These are phyloP conservation scores for Aaosphaeria pasadenensis DNA, from an alignment of 2,329 filamentous ascomycete species.

Conservation along the genomic window DNA sequence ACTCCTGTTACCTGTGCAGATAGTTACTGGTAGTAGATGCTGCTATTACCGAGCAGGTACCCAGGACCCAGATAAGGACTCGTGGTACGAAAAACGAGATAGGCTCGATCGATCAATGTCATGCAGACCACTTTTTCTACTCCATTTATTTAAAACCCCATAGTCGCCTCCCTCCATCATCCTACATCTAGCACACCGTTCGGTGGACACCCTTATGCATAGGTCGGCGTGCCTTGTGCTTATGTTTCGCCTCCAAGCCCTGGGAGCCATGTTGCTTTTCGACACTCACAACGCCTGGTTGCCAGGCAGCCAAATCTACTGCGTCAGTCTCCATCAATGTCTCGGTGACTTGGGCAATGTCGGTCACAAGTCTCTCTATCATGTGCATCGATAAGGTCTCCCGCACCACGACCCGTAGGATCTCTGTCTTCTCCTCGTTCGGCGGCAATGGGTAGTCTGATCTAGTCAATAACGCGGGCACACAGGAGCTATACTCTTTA, in stretches of 20 bases:
- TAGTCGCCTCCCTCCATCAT: neutral
- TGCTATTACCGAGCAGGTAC: too few relatives aligned
- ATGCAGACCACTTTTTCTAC: neutral
- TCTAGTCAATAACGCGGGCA: neutral
- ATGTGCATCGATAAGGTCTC: slow-evolving; percentile 69
- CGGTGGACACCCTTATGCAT: slow-evolving; percentile 50
- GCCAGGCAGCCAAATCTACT: slow-evolving; percentile 51
- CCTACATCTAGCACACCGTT: slow-evolving; percentile 42
- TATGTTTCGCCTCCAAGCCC: slow-evolving; percentile 38
- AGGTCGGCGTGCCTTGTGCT: slow-evolving; percentile 44
- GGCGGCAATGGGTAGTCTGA: slow-evolving; percentile 64
- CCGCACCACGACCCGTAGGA: slow-evolving; percentile 64
- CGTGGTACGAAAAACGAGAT: too few relatives aligned
- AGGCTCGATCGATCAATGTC: too few relatives aligned
- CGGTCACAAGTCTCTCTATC: slow-evolving; percentile 60
- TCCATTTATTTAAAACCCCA: neutral
- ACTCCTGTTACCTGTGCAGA: too few relatives aligned
- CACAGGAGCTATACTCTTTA: too few relatives aligned
- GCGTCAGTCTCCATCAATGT: slow-evolving; percentile 54
- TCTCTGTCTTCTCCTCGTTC: slow-evolving; percentile 60
- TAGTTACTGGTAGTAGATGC: too few relatives aligned
- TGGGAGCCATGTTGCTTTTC: slow-evolving; percentile 43
- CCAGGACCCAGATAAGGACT: too few relatives aligned
- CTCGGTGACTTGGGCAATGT: slow-evolving; percentile 61
- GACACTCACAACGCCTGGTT: slow-evolving; percentile 37